Evolutionary conservation across 2,329 filamentous ascomycete species (phyloP), one percentile per base, ranked within the genome.

Genomic region (Microcera coccophila): DNA sequence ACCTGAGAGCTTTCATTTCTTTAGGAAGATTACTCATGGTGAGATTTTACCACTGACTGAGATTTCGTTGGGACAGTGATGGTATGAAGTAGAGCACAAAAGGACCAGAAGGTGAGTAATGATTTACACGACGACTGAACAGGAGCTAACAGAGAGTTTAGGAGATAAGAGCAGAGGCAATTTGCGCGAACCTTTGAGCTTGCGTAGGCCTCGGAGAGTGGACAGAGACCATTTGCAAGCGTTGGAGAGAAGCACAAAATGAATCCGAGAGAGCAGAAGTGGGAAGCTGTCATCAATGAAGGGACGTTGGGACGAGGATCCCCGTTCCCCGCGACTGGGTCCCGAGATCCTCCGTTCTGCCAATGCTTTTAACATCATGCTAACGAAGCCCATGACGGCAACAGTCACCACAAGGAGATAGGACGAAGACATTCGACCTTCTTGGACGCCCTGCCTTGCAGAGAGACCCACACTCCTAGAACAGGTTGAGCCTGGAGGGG

Each of bases 1-100:
- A 79, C 78, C 73, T 70, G 63, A 82, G 74, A 65, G 79, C 79
- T 66, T 82, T 82, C 75, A 78, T 81, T 51, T 73, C 68, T 62
- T 71, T 67, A 45, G 75, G 75, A 49, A 80, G 68, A 55, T 55
- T 59, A 43, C 62, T 61, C 59, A 66, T 67, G 16, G 36, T 47
- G 47, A 14, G 39, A 14, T 4, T 17, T 41, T 32, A 15, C 32
- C n/a, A n/a, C n/a, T n/a, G n/a, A n/a, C n/a, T n/a, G n/a, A n/a
- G n/a, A n/a, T n/a, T n/a, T n/a, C n/a, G n/a, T n/a, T n/a, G n/a
- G n/a, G n/a, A n/a, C n/a, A n/a, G n/a, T n/a, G n/a, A n/a, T n/a
- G n/a, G n/a, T n/a, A n/a, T n/a, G n/a, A n/a, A n/a, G n/a, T n/a
- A n/a, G n/a, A n/a, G n/a, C n/a, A n/a, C n/a, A n/a, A n/a, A n/a